Percentiles rank a stretch among this genome's conserved stretches.
Evolutionary conservation across 805 yeast genomes (phyloP).

Genomic region (Barnettozyma wickerhamii): DNA sequence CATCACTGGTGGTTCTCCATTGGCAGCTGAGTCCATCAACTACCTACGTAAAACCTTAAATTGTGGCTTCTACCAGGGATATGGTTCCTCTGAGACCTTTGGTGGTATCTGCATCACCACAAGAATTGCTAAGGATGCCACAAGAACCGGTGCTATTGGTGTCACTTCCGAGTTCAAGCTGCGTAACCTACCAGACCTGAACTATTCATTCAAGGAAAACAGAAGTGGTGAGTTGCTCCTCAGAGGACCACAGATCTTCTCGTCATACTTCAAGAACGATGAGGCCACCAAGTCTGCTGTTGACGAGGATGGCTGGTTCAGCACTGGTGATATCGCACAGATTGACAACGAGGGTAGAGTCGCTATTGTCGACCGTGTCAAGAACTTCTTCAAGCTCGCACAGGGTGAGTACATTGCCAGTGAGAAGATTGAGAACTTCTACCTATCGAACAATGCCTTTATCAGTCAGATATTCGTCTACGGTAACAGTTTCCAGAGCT

Average conservation of each 20-base stretch:
- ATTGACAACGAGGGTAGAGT: conserved; percentile 51
- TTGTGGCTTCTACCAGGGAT: conserved; percentile 60
- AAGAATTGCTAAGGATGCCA: conserved; percentile 49
- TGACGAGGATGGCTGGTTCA: conserved; percentile 59
- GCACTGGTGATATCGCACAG: conserved; percentile 62
- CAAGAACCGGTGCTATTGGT: conserved; percentile 52
- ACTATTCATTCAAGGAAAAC: conserved; percentile 39
- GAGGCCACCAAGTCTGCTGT: conserved; percentile 50
- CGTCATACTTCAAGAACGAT: conserved; percentile 50
- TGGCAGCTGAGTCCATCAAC: conserved; percentile 54
- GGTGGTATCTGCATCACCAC: conserved; percentile 50
- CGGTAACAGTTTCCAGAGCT: conserved; percentile 54
- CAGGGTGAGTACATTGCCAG: conserved; percentile 73
- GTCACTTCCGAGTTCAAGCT: conserved; percentile 53
- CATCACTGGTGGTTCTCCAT: conserved; percentile 66
- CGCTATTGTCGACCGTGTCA: conserved; percentile 66
- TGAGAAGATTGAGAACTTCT: conserved; percentile 66
- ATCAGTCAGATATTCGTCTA: conserved; percentile 47
- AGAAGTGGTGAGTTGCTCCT: conserved; percentile 58
- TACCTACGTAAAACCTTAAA: conserved; percentile 61
- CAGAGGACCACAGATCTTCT: conserved; percentile 61
- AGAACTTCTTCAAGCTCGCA: conserved; percentile 68
- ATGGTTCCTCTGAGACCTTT: conserved; percentile 68
- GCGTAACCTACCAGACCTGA: conserved; percentile 62
- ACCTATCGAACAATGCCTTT: conserved; percentile 38